Evolutionary conservation across 129 eudicot genomes (phyloP).

Genomic region (Lactuca saligna): DNA sequence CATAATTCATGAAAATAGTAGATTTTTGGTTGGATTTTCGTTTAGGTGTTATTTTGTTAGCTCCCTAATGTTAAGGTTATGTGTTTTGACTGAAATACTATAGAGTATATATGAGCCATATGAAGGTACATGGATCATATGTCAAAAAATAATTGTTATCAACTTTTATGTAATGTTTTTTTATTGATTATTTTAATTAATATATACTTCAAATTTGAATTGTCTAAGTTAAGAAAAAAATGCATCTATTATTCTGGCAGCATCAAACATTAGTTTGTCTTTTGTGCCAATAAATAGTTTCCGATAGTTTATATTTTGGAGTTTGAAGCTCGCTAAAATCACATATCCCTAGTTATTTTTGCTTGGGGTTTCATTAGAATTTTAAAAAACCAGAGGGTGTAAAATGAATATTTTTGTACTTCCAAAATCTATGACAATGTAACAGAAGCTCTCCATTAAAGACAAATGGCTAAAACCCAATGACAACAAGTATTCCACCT

Average conservation of each 20-base stretch:
- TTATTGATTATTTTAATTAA: too few species aligned
- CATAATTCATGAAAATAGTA: background rate
- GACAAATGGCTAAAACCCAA: constrained; percentile 15
- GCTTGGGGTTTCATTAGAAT: background rate
- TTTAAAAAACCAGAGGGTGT: constrained; percentile 4
- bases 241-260: too few species aligned
- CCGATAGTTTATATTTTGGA: too few species aligned
- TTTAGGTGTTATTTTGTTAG: background rate
- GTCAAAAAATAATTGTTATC: too few species aligned
- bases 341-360: background rate
- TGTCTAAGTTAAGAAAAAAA: background rate
- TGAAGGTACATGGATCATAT: background rate
- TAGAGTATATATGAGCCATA: background rate
- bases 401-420: background rate
- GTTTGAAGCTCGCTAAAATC: too few species aligned
- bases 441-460: constrained; percentile 3
- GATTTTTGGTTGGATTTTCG: background rate
- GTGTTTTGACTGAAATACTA: background rate
- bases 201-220: background rate
- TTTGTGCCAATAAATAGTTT: too few species aligned
- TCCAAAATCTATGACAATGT: constrained; percentile 5
- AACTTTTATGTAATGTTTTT: background rate
- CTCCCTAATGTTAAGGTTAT: too few species aligned
- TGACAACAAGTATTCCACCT: constrained; percentile 17
- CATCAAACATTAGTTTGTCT: too few species aligned